Evolutionary conservation across 2,329 filamentous ascomycete genomes (phyloP), one percentile per base, ranked within the genome.

Genomic region (Apiospora kogelbergensis): DNA sequence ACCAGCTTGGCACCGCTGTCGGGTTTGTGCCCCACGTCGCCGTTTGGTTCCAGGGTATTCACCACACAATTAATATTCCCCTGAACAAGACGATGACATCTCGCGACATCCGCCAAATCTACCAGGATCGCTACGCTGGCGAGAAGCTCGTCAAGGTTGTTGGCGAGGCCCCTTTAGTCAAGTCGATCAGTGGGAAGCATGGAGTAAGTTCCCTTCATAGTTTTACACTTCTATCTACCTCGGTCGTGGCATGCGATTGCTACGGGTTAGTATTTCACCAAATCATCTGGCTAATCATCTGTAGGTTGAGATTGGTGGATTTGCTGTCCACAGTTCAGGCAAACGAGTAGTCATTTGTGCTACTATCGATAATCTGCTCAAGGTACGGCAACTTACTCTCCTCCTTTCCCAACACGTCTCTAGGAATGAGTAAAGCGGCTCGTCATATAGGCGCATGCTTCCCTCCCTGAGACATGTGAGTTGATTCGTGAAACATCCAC

Each of bases 11-110:
- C 65, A 86, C 84, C 17, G 83, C 88, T 22, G 90, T 97, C 13
- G 92, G 91, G 6, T 99, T 99, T 79, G 92, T 96, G 69, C 96
- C 96, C 7, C 96, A 98, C 80, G 95, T 97, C 30, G 93, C 94
- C n/a, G 90, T 92, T 17, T 98, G 94, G 95, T 98, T 98, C 88
- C 92, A 97, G 78, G 95, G 95, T 72, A 98, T 98, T 74, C 90
- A 93, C 78, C 93, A 95, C 81, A 95, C 94, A 46, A 95, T 98
- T 80, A 94, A 90, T 77, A 93, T 98, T 65, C 95, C 95, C 15
- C 86, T 99, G 10, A 91, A 91, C 77, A 88, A 95, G 81, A 87
- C 89, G 71, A 97, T 98, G 93, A 93, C 90, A 2, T 95, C 93
- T 53, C 91, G 96, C 67, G 95, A 98, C 78, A 94, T 99, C 74